phyloP scores from a whole-genome alignment of 345 rosid species.

The Euclidium syriacum region DNA sequence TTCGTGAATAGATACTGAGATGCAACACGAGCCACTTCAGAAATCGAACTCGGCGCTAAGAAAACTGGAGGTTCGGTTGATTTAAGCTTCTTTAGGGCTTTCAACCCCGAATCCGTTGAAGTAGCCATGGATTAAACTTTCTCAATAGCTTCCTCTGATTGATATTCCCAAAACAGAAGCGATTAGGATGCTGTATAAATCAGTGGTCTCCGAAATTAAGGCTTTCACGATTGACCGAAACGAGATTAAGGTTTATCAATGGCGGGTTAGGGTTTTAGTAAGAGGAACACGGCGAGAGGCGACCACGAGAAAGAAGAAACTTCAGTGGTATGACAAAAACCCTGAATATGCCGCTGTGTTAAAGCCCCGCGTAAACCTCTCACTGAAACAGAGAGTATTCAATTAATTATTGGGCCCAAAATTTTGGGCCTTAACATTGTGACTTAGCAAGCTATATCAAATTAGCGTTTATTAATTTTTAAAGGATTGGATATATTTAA shows the following conservation, averaged over 20 bases:
- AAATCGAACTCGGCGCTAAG: constrained; percentile 56
- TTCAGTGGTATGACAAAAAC: constrained; percentile 1
- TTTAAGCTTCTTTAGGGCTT: constrained; percentile 47
- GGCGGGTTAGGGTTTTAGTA: constrained; percentile 5
- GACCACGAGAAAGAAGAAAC: not conserved
- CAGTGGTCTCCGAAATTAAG: not conserved
- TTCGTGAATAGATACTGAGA: constrained; percentile 52
- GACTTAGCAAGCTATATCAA: not conserved
- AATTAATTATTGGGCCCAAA: not conserved
- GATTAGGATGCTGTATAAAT: too few relatives aligned
- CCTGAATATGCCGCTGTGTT: too few relatives aligned
- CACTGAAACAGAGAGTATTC: not conserved
- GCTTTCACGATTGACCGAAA: not conserved
- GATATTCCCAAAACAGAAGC: too few relatives aligned
- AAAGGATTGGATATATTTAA: too few relatives aligned
- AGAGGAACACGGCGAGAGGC: not conserved
- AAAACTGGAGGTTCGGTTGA: constrained; percentile 67
- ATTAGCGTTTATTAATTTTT: not conserved
- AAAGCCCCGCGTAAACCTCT: not conserved
- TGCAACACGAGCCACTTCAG: constrained; percentile 51
- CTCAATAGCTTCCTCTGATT: too few relatives aligned
- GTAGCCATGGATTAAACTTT: constrained; percentile 40
- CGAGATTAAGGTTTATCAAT: not conserved
- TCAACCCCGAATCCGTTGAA: constrained; percentile 38
- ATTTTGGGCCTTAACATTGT: not conserved